phyloP scores from a whole-genome alignment of 2,329 filamentous ascomycete species.

The Macrophomina tecta region DNA sequence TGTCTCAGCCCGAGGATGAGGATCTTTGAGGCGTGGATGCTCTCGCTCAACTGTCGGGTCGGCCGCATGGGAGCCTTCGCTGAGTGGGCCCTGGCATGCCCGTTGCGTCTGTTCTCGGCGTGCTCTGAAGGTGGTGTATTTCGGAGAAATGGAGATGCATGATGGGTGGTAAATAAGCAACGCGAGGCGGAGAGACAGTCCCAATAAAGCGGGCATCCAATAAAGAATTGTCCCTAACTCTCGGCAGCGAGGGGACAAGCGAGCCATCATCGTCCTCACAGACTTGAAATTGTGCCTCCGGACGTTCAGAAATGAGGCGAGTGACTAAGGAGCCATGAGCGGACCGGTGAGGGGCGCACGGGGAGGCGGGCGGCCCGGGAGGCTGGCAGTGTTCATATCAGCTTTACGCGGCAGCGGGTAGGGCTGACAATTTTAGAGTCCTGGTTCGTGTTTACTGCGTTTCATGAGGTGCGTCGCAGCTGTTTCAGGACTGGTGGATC shows the following conservation, averaged over 20 bases:
- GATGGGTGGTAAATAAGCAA: not conserved
- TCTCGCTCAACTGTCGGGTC: too few species aligned
- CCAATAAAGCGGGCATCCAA: constrained; percentile 9
- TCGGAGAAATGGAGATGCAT: not conserved
- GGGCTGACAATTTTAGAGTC: constrained; percentile 18
- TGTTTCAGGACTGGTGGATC: not conserved
- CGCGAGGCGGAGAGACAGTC: constrained; percentile 11
- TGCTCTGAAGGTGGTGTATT: not conserved
- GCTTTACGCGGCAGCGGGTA: constrained; percentile 20
- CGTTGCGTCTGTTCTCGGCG: not conserved
- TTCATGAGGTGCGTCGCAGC: constrained; percentile 7
- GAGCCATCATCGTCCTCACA: not conserved
- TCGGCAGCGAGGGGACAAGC: not conserved
- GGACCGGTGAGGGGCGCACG: constrained; percentile 18
- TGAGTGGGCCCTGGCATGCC: not conserved
- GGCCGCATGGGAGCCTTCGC: not conserved
- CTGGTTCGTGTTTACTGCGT: constrained; percentile 5
- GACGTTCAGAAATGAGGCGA: constrained; percentile 12
- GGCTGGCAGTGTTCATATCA: not conserved
- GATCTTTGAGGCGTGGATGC: not conserved
- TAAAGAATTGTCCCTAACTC: not conserved
- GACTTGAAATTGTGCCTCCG: constrained; percentile 5
- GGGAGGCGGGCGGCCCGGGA: not conserved
- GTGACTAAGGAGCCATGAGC: constrained; percentile 17
- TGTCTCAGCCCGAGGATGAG: not conserved